Evolutionary conservation across 164 flowering plant species (phyloP).

Genomic region (Tetrastigma voinierianum): DNA sequence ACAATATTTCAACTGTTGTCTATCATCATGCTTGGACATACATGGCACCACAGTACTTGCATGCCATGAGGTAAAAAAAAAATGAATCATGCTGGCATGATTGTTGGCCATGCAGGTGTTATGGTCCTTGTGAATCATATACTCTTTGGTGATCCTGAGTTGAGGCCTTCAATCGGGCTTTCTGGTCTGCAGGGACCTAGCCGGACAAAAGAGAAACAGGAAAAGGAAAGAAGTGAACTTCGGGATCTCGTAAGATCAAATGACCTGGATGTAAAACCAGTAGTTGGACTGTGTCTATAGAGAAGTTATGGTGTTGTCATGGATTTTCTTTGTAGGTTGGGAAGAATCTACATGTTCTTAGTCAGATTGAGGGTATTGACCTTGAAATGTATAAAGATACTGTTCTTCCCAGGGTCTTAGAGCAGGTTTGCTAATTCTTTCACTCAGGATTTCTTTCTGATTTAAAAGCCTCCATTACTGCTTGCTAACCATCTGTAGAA

Average conservation of each 20-base stretch:
- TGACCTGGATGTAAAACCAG: constrained; percentile 20
- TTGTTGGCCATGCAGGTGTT: constrained; percentile 81
- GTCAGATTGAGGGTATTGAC: constrained; percentile 97
- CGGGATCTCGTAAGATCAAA: constrained; percentile 88
- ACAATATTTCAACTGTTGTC: constrained; percentile 22
- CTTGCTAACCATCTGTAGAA: constrained; percentile 3
- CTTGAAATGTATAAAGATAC: constrained; percentile 92
- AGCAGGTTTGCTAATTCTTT: constrained; percentile 57
- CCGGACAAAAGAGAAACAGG: constrained; percentile 86
- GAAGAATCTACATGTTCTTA: constrained; percentile 91
- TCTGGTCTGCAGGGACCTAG: constrained; percentile 98
- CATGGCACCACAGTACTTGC: constrained; percentile 44
- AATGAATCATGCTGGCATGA: constrained; percentile 66
- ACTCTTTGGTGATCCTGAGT: constrained; percentile 85
- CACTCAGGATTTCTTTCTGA: not conserved
- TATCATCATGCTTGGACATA: constrained; percentile 49
- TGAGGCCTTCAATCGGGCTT: constrained; percentile 89
- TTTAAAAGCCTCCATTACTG: not conserved
- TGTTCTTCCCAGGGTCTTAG: constrained; percentile 91
- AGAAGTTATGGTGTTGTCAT: not conserved
- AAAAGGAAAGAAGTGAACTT: constrained; percentile 96
- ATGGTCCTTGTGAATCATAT: constrained; percentile 69
- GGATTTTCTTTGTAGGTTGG: constrained; percentile 66
- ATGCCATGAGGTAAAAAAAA: constrained; percentile 52
- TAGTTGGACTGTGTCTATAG: constrained; percentile 7